These are phyloP conservation scores for Cyberlindnera lachancei DNA, from an alignment of 805 yeast species.

Conservation along the genomic window DNA sequence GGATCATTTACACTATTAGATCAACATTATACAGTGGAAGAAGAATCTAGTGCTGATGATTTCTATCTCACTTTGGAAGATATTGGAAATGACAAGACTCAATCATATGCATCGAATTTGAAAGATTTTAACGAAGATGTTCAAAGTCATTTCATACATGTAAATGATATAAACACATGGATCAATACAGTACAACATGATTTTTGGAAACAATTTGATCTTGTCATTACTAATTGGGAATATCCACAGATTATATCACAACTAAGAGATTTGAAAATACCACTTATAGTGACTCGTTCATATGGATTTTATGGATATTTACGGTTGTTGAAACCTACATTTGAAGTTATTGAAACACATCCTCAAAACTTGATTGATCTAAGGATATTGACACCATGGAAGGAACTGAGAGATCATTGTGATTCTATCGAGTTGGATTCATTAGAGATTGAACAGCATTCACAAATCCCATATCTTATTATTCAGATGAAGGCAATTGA, in stretches of 20 bases:
- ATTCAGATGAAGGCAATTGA: slow-evolving; percentile 49
- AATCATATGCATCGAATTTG: slow-evolving; percentile 33
- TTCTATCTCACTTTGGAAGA: slow-evolving; percentile 49
- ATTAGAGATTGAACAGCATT: slow-evolving; percentile 34
- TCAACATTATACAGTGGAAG: slow-evolving; percentile 25
- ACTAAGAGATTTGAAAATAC: slow-evolving; percentile 40
- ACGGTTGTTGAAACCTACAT: slow-evolving; percentile 45
- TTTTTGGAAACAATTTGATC: slow-evolving; percentile 41
- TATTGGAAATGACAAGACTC: slow-evolving; percentile 35
- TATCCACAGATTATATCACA: slow-evolving; percentile 23
- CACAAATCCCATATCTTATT: slow-evolving; percentile 65
- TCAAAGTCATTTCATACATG: slow-evolving; percentile 8
- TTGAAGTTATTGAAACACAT: slow-evolving; percentile 70
- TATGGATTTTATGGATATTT: slow-evolving; percentile 63
- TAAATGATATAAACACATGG: slow-evolving; percentile 7
- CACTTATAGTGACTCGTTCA: slow-evolving; percentile 44
- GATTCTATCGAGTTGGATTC: slow-evolving; percentile 41
- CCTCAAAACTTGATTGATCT: slow-evolving; percentile 56
- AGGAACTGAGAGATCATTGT: slow-evolving; percentile 44
- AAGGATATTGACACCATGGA: slow-evolving; percentile 68
- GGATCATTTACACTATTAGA: slow-evolving; percentile 61
- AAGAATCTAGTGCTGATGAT: slow-evolving; percentile 45
- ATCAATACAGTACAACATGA: slow-evolving; percentile 6
- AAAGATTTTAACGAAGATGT: slow-evolving; percentile 58
- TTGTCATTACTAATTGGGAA: slow-evolving; percentile 39